phyloP scores from a whole-genome alignment of 805 yeast genomes.

The Candida krabiensis region DNA sequence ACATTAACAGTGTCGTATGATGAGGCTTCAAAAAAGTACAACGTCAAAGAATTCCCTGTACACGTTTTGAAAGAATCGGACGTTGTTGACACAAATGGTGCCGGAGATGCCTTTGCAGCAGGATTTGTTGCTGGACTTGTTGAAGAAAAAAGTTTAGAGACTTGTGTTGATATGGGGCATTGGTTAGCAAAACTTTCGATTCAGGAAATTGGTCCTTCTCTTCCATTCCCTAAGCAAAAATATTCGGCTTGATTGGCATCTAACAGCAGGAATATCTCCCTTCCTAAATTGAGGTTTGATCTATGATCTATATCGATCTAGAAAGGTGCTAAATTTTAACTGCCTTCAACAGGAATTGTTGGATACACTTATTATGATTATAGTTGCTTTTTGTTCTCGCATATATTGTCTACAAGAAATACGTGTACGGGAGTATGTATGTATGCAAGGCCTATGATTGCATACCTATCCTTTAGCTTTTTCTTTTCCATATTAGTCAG shows the following conservation, averaged over 20 bases:
- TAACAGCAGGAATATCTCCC: no score
- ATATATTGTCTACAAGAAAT: no score
- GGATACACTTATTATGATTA: no score
- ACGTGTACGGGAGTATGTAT: no score
- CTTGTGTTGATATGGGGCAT: constrained; percentile 81
- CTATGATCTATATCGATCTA: no score
- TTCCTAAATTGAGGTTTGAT: no score
- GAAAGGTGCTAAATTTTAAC: no score
- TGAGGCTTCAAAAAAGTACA: constrained; percentile 44
- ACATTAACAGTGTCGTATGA: constrained; percentile 74
- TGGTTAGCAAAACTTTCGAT: constrained; percentile 93
- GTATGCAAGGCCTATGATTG: no score
- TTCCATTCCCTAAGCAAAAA: constrained; percentile 74
- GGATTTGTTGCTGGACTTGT: constrained; percentile 92
- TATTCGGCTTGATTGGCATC: constrained; percentile 35
- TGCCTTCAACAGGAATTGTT: no score
- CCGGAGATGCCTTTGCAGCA: constrained; percentile 98
- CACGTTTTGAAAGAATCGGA: constrained; percentile 64
- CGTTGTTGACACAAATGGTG: constrained; percentile 95
- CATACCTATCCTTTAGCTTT: no score
- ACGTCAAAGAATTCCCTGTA: constrained; percentile 60
- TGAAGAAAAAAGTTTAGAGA: constrained; percentile 59
- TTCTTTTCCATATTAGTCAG: no score
- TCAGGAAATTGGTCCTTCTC: constrained; percentile 93
- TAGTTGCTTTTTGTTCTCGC: no score